A percentile compares a stretch with the other conserved stretches of the same genome.
Evolutionary conservation across 352 stramenopile species (phyloP).

Genomic region (Globisporangium perplexum): DNA sequence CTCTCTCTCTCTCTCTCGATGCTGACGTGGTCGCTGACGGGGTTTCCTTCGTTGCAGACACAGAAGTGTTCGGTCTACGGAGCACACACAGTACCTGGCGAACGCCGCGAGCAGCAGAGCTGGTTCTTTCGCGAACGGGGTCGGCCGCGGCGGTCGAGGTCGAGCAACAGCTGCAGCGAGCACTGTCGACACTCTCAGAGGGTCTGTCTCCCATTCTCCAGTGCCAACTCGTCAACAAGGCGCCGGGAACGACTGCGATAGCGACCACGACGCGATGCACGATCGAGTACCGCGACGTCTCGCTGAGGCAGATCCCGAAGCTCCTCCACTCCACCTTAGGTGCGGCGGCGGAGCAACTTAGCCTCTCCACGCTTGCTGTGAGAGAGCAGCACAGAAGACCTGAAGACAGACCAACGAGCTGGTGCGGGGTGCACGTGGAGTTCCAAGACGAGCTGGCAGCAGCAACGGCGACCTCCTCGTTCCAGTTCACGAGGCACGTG

Average conservation of each 20-base stretch:
- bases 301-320: constrained; percentile 1
- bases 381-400: background rate
- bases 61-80: background rate
- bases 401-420: background rate
- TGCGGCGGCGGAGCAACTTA: background rate
- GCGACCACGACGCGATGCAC: background rate
- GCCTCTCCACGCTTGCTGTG: background rate
- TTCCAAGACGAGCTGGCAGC: background rate
- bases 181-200: background rate
- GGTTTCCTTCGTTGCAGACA: background rate
- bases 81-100: constrained; percentile 11
- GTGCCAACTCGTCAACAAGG: background rate
- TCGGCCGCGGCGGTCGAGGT: background rate
- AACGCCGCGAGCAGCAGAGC: background rate
- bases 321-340: background rate
- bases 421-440: constrained; percentile 5
- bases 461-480: background rate
- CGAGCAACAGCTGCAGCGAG: constrained; percentile 2
- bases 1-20: background rate
- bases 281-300: constrained; percentile 2
- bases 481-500: constrained; percentile 7
- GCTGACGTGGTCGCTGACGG: background rate
- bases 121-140: constrained; percentile 3
- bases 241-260: background rate
- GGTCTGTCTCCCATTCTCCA: background rate